phyloP scores from a whole-genome alignment of 768 basidiomycete genomes.

The Trametes maxima region DNA sequence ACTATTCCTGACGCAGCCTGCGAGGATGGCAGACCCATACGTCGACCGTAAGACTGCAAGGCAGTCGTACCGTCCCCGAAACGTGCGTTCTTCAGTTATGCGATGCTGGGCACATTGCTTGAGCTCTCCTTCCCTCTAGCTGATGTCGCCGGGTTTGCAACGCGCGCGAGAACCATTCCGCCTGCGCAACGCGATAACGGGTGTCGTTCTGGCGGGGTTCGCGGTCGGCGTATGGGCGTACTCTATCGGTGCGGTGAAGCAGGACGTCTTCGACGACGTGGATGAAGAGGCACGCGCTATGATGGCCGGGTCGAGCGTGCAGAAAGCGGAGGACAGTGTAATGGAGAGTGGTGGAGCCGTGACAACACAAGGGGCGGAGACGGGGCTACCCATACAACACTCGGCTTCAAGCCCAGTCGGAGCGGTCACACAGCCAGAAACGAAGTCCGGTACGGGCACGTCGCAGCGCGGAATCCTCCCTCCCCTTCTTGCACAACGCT shows the following conservation, averaged over 20 bases:
- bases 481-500: slow-evolving; percentile 44
- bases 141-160: slow-evolving; percentile 84
- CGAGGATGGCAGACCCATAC: slow-evolving; percentile 40
- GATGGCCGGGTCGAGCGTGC: slow-evolving; percentile 35
- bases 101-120: neutral
- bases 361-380: slow-evolving; percentile 16
- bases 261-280: slow-evolving; percentile 88
- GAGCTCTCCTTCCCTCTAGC: slow-evolving; percentile 41
- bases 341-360: slow-evolving; percentile 33
- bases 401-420: neutral
- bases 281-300: slow-evolving; percentile 75
- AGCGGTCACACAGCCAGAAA: neutral
- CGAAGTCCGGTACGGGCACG: neutral
- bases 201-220: slow-evolving; percentile 69
- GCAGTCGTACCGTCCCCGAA: slow-evolving; percentile 43
- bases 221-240: slow-evolving; percentile 86
- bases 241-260: slow-evolving; percentile 91
- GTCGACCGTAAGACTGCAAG: slow-evolving; percentile 36
- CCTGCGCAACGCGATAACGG: slow-evolving; percentile 77
- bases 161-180: slow-evolving; percentile 88
- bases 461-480: slow-evolving; percentile 47
- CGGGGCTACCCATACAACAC: neutral
- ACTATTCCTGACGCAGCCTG: neutral
- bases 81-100: slow-evolving; percentile 29
- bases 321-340: slow-evolving; percentile 31